A percentile compares a stretch with the other conserved stretches of the same genome.
These are phyloP conservation scores for Coccomyxa sp. DNA, from an alignment of 139 green algal genomes.

Conservation along the genomic window DNA sequence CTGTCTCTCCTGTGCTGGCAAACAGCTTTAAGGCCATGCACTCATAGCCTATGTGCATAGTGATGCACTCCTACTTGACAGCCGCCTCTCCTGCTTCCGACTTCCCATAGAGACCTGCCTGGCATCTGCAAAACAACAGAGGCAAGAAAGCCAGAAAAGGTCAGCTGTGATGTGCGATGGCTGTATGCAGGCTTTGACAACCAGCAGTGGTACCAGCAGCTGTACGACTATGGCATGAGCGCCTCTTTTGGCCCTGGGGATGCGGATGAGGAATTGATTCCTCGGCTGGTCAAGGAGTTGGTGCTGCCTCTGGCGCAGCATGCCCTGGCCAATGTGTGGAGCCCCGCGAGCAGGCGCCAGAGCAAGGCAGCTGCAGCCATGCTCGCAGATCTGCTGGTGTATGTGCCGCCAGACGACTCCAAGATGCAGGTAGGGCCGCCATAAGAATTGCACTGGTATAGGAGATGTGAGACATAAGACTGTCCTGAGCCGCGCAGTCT, in stretches of 20 bases:
- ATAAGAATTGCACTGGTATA: background rate
- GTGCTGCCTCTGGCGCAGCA: conserved; percentile 71
- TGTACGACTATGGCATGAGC: conserved; percentile 81
- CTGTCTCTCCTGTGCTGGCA: background rate
- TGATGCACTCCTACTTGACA: background rate
- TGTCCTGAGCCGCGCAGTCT: background rate
- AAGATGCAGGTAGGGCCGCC: conserved; percentile 30
- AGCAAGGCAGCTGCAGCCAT: conserved; percentile 43
- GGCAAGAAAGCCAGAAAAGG: background rate
- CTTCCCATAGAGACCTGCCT: background rate
- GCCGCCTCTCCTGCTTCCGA: background rate
- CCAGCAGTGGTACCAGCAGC: conserved; percentile 64
- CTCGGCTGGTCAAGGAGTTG: conserved; percentile 41
- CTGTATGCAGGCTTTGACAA: conserved; percentile 50
- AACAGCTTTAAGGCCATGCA: background rate
- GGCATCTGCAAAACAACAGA: background rate
- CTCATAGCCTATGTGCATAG: no score
- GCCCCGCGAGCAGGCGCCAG: conserved; percentile 46
- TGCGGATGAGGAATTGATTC: background rate
- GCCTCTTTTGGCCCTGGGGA: background rate
- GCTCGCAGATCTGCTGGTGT: conserved; percentile 65
- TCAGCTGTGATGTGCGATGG: background rate
- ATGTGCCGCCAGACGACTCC: conserved; percentile 53
- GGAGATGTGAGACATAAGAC: background rate
- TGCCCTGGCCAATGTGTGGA: conserved; percentile 50